Evolutionary conservation across 805 yeast species (phyloP), one percentile per base, ranked within the genome.

Genomic region (Candida nemodendra): DNA sequence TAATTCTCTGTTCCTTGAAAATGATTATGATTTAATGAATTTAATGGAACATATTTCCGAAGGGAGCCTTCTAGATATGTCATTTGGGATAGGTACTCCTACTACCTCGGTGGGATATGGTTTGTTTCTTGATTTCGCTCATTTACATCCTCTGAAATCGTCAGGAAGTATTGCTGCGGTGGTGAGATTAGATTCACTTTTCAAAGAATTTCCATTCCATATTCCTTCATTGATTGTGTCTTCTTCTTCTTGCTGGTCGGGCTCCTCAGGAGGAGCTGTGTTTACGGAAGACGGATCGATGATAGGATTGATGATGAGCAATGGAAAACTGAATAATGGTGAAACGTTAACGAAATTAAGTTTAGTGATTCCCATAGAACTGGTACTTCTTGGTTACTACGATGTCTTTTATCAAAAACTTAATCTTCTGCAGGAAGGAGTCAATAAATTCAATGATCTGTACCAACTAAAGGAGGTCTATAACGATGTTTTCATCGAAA

Each of bases 201-300:
- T 38, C 39, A 34, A 9, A 6, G 35, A 35, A 3, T 40, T 36
- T 12, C 27, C 34, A 3, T 27, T 32, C 14, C 23, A 23, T 3
- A 23, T 47, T 4, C 45, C 48, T 0, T 34, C 44, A 3, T 27
- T 70, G 39, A 47, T 68, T 2, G 49, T 69, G 0, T 53, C 71
- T 1, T 66, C 75, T 0, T 57, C 73, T 0, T 57, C 70, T 7
- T 71, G 75, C 48, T 72, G 77, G 76, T 66, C 71, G 37, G 78
- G 78, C 1, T 71, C 76, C 4, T 67, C 74, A 1, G 78, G 78
- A 0, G 77, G 77, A 0, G 75, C 72, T 0, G 48, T 71, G 3
- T 61, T 68, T 29, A 32, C 34, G 5, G 12, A 16, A 1, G 9
- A 13, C 2, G 37, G 39, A 14, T 44, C 54, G 11, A 45, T 72